Percentiles rank a stretch among this genome's conserved stretches.
phyloP scores from a whole-genome alignment of 1,284 basidiomycete genomes.

The Apiotrichum veenhuisii region DNA sequence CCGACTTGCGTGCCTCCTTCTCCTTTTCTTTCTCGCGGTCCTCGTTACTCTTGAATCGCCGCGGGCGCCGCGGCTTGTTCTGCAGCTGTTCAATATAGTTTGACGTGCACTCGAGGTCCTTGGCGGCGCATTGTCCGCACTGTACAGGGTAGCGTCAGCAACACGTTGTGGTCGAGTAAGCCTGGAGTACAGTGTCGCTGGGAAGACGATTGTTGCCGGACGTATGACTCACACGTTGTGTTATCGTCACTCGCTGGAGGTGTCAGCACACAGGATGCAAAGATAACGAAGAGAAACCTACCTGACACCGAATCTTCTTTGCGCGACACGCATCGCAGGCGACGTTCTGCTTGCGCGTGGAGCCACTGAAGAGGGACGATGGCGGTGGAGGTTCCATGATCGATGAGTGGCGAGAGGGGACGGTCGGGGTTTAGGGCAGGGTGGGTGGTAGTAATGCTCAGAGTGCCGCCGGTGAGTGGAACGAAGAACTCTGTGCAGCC shows the following conservation, averaged over 20 bases:
- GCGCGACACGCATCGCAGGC: conserved; percentile 75
- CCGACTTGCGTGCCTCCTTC: not conserved
- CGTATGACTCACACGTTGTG: conserved; percentile 17
- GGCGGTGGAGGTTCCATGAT: conserved; percentile 11
- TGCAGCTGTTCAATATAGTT: conserved; percentile 40
- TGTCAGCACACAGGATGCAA: not conserved
- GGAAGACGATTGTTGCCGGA: no score
- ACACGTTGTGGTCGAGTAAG: conserved; percentile 6
- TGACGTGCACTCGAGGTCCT: conserved; percentile 36
- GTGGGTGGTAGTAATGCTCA: no score
- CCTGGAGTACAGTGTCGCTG: not conserved
- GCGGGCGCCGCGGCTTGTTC: conserved; percentile 25
- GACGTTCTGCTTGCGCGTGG: conserved; percentile 68
- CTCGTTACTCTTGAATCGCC: conserved; percentile 15
- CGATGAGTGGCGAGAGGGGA: not conserved
- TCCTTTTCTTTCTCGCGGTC: conserved; percentile 7
- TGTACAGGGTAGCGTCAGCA: conserved; percentile 23
- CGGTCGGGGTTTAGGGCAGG: no score
- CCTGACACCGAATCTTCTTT: conserved; percentile 40
- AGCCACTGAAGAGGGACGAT: conserved; percentile 9
- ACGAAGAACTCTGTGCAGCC: no score
- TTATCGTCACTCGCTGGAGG: conserved; percentile 7
- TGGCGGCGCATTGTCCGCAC: conserved; percentile 40
- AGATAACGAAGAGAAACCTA: not conserved
- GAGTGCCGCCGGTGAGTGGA: no score